phyloP scores from a whole-genome alignment of 345 rosid species.

The Theobroma cacao region DNA sequence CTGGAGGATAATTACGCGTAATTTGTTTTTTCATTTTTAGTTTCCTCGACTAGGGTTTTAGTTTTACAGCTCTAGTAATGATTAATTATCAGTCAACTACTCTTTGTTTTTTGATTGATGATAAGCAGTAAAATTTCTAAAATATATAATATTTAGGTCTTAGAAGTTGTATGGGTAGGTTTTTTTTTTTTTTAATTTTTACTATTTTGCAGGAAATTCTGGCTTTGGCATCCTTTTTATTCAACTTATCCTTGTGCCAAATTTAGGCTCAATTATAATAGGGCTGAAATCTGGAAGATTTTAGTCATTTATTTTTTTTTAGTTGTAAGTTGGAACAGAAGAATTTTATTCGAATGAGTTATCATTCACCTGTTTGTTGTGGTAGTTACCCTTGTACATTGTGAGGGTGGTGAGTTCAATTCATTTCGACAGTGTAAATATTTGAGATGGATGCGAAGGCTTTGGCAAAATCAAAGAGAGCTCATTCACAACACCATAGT shows the following conservation, averaged over 20 bases:
- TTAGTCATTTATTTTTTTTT: background rate
- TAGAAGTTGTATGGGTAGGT: background rate
- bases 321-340: background rate
- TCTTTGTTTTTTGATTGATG: no score
- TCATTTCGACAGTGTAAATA: background rate
- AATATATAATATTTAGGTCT: no score
- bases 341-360: background rate
- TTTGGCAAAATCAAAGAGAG: slow-evolving; percentile 87
- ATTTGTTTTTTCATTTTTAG: no score
- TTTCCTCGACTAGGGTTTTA: no score
- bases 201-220: background rate
- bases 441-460: slow-evolving; percentile 65
- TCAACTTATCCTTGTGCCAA: background rate
- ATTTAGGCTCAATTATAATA: no score
- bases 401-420: background rate
- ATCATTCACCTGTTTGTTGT: background rate
- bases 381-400: background rate
- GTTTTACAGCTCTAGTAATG: no score
- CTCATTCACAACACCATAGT: slow-evolving; percentile 67
- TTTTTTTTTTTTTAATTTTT: background rate
- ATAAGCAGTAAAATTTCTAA: no score
- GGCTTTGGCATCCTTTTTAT: background rate
- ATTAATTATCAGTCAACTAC: no score
- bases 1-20: no score
- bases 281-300: background rate